Percentiles rank a stretch among this genome's conserved stretches.
These are phyloP conservation scores for Mediolabrus comicus DNA, from an alignment of 108 stramenopile species.

Conservation along the genomic window DNA sequence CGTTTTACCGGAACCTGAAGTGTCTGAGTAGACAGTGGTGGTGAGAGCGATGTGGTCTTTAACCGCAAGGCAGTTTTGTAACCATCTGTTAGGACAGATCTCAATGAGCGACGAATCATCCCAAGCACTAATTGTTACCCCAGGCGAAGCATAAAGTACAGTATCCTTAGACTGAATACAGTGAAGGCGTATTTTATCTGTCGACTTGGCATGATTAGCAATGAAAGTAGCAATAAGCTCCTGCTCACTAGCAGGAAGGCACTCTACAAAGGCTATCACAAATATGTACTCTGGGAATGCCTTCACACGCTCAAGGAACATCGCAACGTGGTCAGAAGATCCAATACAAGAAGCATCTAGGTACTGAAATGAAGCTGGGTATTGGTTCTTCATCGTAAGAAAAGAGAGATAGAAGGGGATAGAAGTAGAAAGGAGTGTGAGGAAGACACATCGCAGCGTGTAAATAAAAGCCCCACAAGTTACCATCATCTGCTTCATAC, in stretches of 20 bases:
- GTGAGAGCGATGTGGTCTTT: not conserved
- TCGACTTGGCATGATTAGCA: slow-evolving; percentile 1
- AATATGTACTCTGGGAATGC: slow-evolving; percentile 21
- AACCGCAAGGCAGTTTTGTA: not conserved
- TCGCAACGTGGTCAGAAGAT: not conserved
- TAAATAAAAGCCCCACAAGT: not conserved
- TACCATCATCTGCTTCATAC: not conserved
- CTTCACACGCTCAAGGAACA: slow-evolving; percentile 19
- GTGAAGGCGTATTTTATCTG: slow-evolving; percentile 17
- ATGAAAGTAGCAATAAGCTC: slow-evolving; percentile 28
- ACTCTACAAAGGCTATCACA: slow-evolving; percentile 7
- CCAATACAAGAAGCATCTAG: slow-evolving; percentile 18
- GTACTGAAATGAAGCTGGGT: slow-evolving; percentile 23
- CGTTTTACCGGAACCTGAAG: slow-evolving; percentile 22
- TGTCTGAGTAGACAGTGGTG: slow-evolving; percentile 2
- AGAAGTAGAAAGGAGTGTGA: not conserved
- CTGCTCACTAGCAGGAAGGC: slow-evolving; percentile 6
- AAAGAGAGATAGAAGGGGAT: too few relatives aligned
- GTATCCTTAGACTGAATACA: slow-evolving; percentile 22
- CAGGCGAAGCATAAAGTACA: slow-evolving; percentile 18
- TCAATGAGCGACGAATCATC: slow-evolving; percentile 12
- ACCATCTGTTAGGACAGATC: not conserved
- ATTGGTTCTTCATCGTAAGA: not conserved
- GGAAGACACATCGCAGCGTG: not conserved
- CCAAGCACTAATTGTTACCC: slow-evolving; percentile 15